Conservation (phyloP, 305 asterid genomes). For the Caryopteris hybrid region DNA sequence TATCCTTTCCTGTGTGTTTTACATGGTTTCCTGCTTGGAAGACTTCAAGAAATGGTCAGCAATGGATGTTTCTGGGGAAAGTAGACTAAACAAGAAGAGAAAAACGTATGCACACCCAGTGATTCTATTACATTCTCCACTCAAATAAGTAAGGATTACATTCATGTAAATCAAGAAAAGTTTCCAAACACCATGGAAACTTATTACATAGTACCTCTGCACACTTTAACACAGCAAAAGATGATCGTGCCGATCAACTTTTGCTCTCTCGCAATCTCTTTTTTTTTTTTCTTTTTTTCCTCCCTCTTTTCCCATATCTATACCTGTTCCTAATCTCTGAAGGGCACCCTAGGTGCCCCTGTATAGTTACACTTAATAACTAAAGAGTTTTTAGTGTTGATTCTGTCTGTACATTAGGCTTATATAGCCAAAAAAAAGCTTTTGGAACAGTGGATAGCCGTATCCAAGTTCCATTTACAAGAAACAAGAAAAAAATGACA, state of each 20-base stretch:
- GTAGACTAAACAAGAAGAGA: constrained; percentile 23
- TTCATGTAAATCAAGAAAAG: constrained; percentile 33
- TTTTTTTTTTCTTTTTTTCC: not conserved
- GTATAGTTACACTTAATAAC: constrained; percentile 52
- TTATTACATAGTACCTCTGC: constrained; percentile 54
- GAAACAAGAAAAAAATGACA: constrained; percentile 59
- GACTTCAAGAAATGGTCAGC: constrained; percentile 7
- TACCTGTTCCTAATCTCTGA: constrained; percentile 32
- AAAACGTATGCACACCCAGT: constrained; percentile 38
- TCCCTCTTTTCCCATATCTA: constrained; percentile 6
- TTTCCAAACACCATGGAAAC: constrained; percentile 41
- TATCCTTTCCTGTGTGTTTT: not conserved
- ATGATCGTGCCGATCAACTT: constrained; percentile 52
- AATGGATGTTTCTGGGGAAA: not conserved
- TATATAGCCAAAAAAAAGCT: constrained; percentile 53
- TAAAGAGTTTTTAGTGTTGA: constrained; percentile 44
- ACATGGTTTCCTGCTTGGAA: constrained; percentile 12
- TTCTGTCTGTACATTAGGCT: constrained; percentile 80
- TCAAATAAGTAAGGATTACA: constrained; percentile 54
- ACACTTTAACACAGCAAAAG: constrained; percentile 45
- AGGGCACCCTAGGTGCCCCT: constrained; percentile 63
- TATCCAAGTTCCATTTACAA: constrained; percentile 50
- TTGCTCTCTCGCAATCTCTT: constrained; percentile 22
- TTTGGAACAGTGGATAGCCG: constrained; percentile 57
- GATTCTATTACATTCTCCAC: constrained; percentile 48